A percentile compares a stretch with the other conserved stretches of the same genome.
phyloP scores from a whole-genome alignment of 2,329 filamentous ascomycete genomes.

The Corinectria fuckeliana region DNA sequence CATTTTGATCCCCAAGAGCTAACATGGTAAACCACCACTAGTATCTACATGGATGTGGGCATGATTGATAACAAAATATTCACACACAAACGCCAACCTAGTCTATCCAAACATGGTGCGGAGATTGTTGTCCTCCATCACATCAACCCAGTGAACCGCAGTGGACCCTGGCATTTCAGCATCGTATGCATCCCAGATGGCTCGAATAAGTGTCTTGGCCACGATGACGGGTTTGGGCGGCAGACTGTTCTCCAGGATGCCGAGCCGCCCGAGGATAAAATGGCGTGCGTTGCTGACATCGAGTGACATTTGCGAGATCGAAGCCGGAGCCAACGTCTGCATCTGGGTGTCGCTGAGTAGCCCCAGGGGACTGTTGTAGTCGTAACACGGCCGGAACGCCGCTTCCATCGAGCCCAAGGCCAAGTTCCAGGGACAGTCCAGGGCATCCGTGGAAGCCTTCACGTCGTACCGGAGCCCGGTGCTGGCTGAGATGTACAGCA shows the following conservation, averaged over 20 bases:
- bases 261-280: slow-evolving; percentile 47
- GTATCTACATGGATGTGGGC: no score
- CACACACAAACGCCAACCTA: not conserved
- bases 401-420: slow-evolving; percentile 8
- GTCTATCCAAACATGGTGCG: slow-evolving; percentile 43
- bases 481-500: slow-evolving; percentile 47
- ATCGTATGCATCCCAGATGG: slow-evolving; percentile 51
- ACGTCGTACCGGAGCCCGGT: slow-evolving; percentile 42
- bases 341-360: slow-evolving; percentile 21
- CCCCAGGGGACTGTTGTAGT: slow-evolving; percentile 10
- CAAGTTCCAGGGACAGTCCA: slow-evolving; percentile 20
- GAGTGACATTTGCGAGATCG: slow-evolving; percentile 39
- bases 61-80: not conserved
- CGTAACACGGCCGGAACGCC: slow-evolving; percentile 10
- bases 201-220: slow-evolving; percentile 50
- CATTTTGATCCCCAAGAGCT: no score
- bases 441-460: slow-evolving; percentile 23
- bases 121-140: slow-evolving; percentile 47
- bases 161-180: slow-evolving; percentile 40
- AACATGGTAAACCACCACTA: no score
- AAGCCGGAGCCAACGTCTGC: slow-evolving; percentile 1
- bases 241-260: slow-evolving; percentile 47
- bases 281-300: slow-evolving; percentile 48
- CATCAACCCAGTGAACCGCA: slow-evolving; percentile 51
- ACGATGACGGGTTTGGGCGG: slow-evolving; percentile 51